Conservation (phyloP, 2,329 filamentous ascomycete genomes). For the Hymenoscyphus repandus region DNA sequence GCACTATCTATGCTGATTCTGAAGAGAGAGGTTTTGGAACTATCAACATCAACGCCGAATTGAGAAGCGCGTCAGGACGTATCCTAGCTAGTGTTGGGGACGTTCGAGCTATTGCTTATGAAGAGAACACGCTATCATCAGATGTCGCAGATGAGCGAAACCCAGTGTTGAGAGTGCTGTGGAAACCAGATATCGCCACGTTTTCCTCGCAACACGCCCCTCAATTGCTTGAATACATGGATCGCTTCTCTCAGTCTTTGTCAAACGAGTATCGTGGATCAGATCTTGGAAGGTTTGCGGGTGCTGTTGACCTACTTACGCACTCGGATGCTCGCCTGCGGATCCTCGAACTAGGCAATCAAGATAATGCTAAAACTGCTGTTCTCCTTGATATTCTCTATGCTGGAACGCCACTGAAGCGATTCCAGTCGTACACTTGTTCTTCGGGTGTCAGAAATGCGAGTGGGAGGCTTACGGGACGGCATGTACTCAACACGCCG, state of each 20-base stretch:
- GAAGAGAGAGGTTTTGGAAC: conserved; percentile 9
- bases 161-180: conserved; percentile 10
- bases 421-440: background rate
- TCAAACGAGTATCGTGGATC: background rate
- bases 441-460: background rate
- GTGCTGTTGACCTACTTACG: background rate
- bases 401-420: background rate
- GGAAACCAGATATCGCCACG: conserved; percentile 11
- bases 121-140: background rate
- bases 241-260: background rate
- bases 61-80: conserved; percentile 1
- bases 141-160: conserved; percentile 5
- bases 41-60: conserved; percentile 5
- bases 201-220: conserved; percentile 2
- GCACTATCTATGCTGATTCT: conserved; percentile 5
- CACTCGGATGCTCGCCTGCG: background rate
- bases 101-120: conserved; percentile 7
- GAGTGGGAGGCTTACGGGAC: background rate
- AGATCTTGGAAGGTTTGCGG: background rate
- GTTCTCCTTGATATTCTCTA: background rate
- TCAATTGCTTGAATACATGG: conserved; percentile 2
- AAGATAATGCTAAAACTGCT: background rate
- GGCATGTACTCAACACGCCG: background rate
- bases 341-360: background rate
- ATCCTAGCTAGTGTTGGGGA: conserved; percentile 5